Base-by-base conservation (phyloP, 139 green algal genomes). In the Coelastrella sp. region DNA sequence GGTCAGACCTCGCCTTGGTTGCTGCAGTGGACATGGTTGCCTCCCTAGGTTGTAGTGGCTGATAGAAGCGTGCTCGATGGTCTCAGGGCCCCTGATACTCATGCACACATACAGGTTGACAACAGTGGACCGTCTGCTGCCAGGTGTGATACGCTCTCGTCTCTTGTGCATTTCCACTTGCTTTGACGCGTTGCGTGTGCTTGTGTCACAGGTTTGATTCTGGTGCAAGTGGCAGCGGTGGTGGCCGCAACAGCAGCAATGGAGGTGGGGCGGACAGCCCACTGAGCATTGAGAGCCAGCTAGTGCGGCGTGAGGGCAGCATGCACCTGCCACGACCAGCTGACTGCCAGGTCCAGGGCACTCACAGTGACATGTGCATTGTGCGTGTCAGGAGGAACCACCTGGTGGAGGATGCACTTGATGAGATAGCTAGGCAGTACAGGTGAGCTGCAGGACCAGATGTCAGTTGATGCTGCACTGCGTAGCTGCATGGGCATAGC, bases 331-430 rank as follows among this genome's bases (percentile, higher is more conserved):
- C 88, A 1, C 48, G 45, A 2, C 90, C 90, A 34, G n/a, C 35
- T 25, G 72, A 91, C n/a, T 93, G 90, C 87, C 57, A 45, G 19
- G 79, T 93, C 81, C 90, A 74, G 43, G 78, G 78, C 59, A 92
- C 81, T 5, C 94, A 98, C 88, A 92, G 89, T 40, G 96, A 98
- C 91, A 95, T 96, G 93, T 98, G 96, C 90, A 96, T 98, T 77
- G 38, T 98, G 38, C 87, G 96, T 32, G 91, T 98, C 67, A 89
- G 96, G 17, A 90, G 96, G 50, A 95, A 92, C 50, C 95, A 97
- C 88, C 90, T 98, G 50, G 78, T 97, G 71, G 92, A 97, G 85
- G 96, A 98, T 79, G 94, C 96, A 0, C 84, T 98, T 53, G 88
- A 95, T 71, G 96, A 98, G 90, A 94, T 98, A 41, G 90, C 91